Conservation (phyloP, 2,329 filamentous ascomycete species). For the Zymoseptoria brevis region DNA sequence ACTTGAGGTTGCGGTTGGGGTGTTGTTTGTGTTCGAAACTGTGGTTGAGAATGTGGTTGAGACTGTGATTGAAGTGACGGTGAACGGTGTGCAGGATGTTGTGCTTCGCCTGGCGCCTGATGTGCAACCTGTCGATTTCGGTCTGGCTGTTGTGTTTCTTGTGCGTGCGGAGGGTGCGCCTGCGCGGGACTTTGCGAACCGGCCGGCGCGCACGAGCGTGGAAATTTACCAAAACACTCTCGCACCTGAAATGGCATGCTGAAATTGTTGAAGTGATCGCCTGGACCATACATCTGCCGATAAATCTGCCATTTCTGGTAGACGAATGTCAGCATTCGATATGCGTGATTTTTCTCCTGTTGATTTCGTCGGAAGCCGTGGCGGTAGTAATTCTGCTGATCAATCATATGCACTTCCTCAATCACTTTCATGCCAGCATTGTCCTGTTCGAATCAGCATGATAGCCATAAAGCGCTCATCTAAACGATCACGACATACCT, state of each 20-base stretch:
- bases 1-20: neutral
- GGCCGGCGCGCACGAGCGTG: neutral
- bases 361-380: constrained; percentile 8
- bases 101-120: neutral
- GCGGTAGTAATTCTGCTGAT: constrained; percentile 13
- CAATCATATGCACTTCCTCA: constrained; percentile 16
- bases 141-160: neutral
- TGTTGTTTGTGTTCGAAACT: neutral
- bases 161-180: neutral
- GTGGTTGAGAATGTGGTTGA: neutral
- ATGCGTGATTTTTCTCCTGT: constrained; percentile 10
- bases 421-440: constrained; percentile 9
- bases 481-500: neutral
- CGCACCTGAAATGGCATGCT: neutral
- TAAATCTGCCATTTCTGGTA: constrained; percentile 7
- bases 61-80: neutral
- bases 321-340: constrained; percentile 5
- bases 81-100: neutral
- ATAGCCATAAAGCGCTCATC: neutral
- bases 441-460: neutral
- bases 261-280: neutral
- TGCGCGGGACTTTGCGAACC: neutral
- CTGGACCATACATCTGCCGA: neutral
- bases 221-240: neutral
- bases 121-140: neutral